Percentiles rank a stretch among this genome's conserved stretches.
phyloP scores from a whole-genome alignment of 805 yeast species.

The Cyberlindnera meyerae region DNA sequence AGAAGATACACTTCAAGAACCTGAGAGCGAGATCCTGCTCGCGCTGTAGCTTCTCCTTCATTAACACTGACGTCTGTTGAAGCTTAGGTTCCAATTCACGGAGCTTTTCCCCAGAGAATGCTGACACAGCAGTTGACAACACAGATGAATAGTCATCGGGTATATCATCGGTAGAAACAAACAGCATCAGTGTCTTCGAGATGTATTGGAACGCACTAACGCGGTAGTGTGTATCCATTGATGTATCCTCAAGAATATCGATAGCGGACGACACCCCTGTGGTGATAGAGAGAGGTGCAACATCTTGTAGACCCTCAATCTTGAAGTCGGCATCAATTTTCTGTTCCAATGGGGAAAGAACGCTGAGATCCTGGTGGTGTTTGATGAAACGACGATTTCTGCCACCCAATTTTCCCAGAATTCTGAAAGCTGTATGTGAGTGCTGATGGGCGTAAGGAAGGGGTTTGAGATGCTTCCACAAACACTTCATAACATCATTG shows the following conservation, averaged over 20 bases:
- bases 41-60: constrained; percentile 46
- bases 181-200: constrained; percentile 57
- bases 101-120: constrained; percentile 33
- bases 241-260: constrained; percentile 62
- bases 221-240: constrained; percentile 56
- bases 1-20: constrained; percentile 67
- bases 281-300: constrained; percentile 71
- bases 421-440: constrained; percentile 89
- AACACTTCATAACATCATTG: constrained; percentile 88
- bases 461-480: constrained; percentile 88
- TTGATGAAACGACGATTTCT: constrained; percentile 82
- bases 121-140: constrained; percentile 46
- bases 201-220: constrained; percentile 74
- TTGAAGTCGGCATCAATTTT: constrained; percentile 64
- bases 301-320: constrained; percentile 60
- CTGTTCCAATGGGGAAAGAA: constrained; percentile 53
- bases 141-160: constrained; percentile 38
- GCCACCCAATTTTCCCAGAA: constrained; percentile 94
- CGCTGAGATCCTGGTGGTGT: constrained; percentile 62
- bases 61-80: constrained; percentile 36
- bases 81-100: constrained; percentile 27
- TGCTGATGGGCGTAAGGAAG: constrained; percentile 93
- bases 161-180: constrained; percentile 43
- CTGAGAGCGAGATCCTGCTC: constrained; percentile 64
- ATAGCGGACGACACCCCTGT: constrained; percentile 81